Percentiles rank a stretch among this genome's conserved stretches.
Conservation (phyloP, 2,329 filamentous ascomycete species). For the Exophiala phaeomuriformis region DNA sequence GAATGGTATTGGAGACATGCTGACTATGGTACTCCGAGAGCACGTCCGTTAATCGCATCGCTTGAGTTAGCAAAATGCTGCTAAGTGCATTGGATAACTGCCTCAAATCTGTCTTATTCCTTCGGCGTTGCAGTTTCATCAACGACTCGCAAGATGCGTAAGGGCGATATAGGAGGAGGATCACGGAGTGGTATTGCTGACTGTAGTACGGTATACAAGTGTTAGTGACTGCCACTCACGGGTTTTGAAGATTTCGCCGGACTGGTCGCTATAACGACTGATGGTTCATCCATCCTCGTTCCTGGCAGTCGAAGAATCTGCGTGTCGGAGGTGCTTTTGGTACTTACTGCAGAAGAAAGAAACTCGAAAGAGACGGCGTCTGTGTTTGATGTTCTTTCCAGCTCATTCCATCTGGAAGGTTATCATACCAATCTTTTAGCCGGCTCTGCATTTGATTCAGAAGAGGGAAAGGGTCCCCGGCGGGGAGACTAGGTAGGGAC, state of each 20-base stretch:
- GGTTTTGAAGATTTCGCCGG: not conserved
- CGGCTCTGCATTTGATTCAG: not conserved
- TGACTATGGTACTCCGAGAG: not conserved
- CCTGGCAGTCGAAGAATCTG: not conserved
- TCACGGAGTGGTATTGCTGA: conserved; percentile 3
- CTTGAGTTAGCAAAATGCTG: not conserved
- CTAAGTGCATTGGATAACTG: not conserved
- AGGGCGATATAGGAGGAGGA: not conserved
- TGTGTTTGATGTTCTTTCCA: not conserved
- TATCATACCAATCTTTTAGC: not conserved
- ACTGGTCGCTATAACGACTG: no score
- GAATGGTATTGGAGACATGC: not conserved
- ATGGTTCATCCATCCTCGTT: not conserved
- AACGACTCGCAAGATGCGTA: not conserved
- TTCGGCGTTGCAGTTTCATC: not conserved
- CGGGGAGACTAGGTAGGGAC: not conserved
- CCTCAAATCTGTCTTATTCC: not conserved
- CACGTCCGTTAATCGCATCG: not conserved
- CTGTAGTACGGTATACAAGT: not conserved
- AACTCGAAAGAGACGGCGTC: not conserved
- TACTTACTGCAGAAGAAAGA: conserved; percentile 4
- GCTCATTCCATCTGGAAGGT: not conserved
- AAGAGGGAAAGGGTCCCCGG: not conserved
- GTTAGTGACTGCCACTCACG: not conserved
- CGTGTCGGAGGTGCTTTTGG: not conserved